These are phyloP conservation scores for Dendrobium officinale DNA, from an alignment of 106 monocot genomes.

Conservation along the genomic window DNA sequence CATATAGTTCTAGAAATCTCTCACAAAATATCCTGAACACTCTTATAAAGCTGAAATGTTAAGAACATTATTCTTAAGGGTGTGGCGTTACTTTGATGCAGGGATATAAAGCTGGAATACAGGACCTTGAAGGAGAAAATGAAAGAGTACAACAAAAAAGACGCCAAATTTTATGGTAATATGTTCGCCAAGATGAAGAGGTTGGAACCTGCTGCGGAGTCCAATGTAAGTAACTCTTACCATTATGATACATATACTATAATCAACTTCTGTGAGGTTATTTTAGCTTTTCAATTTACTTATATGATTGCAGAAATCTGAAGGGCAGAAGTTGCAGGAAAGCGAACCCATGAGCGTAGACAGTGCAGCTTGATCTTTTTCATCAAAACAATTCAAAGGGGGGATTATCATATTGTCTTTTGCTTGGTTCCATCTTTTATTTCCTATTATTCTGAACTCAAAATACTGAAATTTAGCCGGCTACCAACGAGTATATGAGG, in stretches of 20 bases:
- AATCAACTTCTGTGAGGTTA: background rate
- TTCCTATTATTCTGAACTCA: too few relatives aligned
- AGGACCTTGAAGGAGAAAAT: conserved; percentile 83
- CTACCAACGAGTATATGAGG: too few relatives aligned
- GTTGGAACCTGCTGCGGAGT: conserved; percentile 12
- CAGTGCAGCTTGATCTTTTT: conserved; percentile 25
- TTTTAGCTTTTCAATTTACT: background rate
- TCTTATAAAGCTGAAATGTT: too few relatives aligned
- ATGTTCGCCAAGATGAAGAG: conserved; percentile 90
- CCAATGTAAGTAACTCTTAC: conserved; percentile 19
- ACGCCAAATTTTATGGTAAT: conserved; percentile 86
- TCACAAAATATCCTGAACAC: too few relatives aligned
- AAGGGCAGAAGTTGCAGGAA: conserved; percentile 14
- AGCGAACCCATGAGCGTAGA: conserved; percentile 38
- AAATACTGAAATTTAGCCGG: too few relatives aligned
- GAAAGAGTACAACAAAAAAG: conserved; percentile 83
- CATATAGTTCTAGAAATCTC: too few relatives aligned
- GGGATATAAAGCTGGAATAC: conserved; percentile 72
- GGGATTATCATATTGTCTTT: too few relatives aligned
- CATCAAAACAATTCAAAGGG: background rate
- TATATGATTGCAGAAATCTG: conserved; percentile 17
- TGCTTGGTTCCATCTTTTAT: too few relatives aligned
- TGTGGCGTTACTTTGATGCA: background rate
- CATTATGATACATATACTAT: background rate
- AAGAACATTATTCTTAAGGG: background rate